A percentile compares a stretch with the other conserved stretches of the same genome.
Evolutionary conservation across 768 basidiomycete genomes (phyloP).

Genomic region (Kondoa subrosea): DNA sequence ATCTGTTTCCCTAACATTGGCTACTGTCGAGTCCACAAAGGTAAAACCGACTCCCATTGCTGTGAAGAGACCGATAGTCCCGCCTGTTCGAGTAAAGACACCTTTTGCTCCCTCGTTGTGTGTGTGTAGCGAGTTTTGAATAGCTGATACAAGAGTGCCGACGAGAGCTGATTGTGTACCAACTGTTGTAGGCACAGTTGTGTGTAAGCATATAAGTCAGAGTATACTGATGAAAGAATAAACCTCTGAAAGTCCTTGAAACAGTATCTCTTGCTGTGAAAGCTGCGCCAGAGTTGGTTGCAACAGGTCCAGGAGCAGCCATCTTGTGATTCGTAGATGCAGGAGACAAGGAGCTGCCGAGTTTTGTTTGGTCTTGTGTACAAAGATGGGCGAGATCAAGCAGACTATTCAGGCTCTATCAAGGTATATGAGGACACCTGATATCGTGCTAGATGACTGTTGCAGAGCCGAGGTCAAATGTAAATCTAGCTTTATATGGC

Average conservation of each 20-base stretch:
- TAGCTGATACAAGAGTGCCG: slow-evolving; percentile 37
- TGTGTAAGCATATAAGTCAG: neutral
- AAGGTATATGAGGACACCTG: no score
- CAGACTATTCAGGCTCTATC: no score
- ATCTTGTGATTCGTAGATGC: neutral
- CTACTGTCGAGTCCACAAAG: slow-evolving; percentile 58
- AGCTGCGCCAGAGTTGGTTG: neutral
- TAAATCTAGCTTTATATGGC: no score
- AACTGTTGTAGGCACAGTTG: slow-evolving; percentile 15
- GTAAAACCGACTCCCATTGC: slow-evolving; percentile 79
- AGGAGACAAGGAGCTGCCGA: no score
- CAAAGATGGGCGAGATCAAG: no score
- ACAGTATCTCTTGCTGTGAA: neutral
- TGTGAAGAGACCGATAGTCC: slow-evolving; percentile 81
- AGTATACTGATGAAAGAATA: neutral
- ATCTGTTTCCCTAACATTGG: slow-evolving; percentile 60
- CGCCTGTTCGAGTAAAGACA: slow-evolving; percentile 68
- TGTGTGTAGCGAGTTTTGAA: slow-evolving; percentile 54
- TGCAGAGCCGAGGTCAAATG: no score
- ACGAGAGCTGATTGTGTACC: slow-evolving; percentile 33
- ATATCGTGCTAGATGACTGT: no score
- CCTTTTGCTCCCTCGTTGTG: slow-evolving; percentile 69
- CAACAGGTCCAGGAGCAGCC: neutral
- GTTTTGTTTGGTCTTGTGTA: neutral
- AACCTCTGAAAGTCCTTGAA: neutral